Evolutionary conservation across 192 early-diverging fungal species (phyloP), one percentile per base, ranked within the genome.

Genomic region (Rhizoclosmatium sp.): DNA sequence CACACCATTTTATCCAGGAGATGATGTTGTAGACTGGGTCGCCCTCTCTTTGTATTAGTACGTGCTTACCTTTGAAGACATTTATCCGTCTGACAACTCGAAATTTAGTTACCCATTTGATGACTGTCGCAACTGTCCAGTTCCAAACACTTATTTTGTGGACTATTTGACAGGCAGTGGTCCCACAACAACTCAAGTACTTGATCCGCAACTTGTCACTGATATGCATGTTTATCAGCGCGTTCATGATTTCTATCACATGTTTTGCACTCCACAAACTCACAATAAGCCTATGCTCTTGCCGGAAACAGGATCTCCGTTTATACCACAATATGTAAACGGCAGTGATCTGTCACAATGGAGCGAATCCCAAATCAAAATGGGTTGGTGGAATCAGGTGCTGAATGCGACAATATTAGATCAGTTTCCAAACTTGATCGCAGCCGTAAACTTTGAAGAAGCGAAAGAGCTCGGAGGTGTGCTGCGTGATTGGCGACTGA

Each of bases 21-120:
- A 87, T 59, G 82, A 86, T 0, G 83, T 71, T 10, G 87, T 89
- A 23, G 85, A 87, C 75, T 89, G 85, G 85, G 84, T 87, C 47
- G 87, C 85, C 3, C 44, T 86, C 3, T 84, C 82, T 0, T 59
- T 85, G 48, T 87, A 87, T 81, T 78, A 85, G 39, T 31, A 31
- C 0, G 31, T 31, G 0, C 31, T 31, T 31, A 31, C 0, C 31
- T 31, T 31, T 0, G 31, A 31, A 31, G 0, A 31, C 31, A 31
- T 31, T 31, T 31, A 0, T 31, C 31, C 31, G 0, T 0, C 31
- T 31, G 0, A 31, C 31, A 31, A 0, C 31, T 31, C 31, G 0
- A 31, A 31, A 31, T 31, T 31, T 65, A 21, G 14, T 19, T 58
- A 59, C 56, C 56, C 51, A 16, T 59, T 71, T 10, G 39, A 12